phyloP scores from a whole-genome alignment of 1,139 yeast genomes.

The Yamadazyma conglobata region DNA sequence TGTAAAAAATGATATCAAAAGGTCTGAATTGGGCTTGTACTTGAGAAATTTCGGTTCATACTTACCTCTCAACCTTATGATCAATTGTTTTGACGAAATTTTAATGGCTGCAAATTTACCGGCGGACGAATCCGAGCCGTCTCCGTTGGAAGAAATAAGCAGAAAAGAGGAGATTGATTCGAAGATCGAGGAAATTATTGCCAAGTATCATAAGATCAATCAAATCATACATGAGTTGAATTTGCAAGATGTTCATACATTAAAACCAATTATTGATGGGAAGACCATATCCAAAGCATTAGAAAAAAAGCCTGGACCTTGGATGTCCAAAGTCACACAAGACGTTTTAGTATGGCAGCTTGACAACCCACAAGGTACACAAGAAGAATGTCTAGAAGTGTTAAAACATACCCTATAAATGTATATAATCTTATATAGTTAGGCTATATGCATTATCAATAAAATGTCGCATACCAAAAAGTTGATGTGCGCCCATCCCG shows the following conservation, averaged over 20 bases:
- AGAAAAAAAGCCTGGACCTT: slow-evolving; percentile 73
- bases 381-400: slow-evolving; percentile 51
- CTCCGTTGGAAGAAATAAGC: slow-evolving; percentile 6
- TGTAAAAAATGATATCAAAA: slow-evolving; percentile 23
- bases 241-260: slow-evolving; percentile 38
- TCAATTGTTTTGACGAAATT: slow-evolving; percentile 30
- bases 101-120: slow-evolving; percentile 8
- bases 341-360: slow-evolving; percentile 69
- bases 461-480: no score
- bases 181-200: slow-evolving; percentile 6
- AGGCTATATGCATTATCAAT: no score
- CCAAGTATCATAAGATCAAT: slow-evolving; percentile 35
- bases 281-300: slow-evolving; percentile 53
- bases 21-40: slow-evolving; percentile 62
- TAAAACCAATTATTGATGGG: slow-evolving; percentile 67
- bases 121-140: slow-evolving; percentile 5
- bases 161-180: not conserved
- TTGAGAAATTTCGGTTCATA: slow-evolving; percentile 53
- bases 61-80: slow-evolving; percentile 43
- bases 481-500: no score
- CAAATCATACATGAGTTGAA: slow-evolving; percentile 22
- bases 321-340: slow-evolving; percentile 62
- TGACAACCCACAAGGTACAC: slow-evolving; percentile 56
- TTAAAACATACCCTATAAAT: no score
- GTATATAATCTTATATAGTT: no score